Evolutionary conservation across 257 asterid genomes (phyloP).

Genomic region (Leptodermis oblonga): DNA sequence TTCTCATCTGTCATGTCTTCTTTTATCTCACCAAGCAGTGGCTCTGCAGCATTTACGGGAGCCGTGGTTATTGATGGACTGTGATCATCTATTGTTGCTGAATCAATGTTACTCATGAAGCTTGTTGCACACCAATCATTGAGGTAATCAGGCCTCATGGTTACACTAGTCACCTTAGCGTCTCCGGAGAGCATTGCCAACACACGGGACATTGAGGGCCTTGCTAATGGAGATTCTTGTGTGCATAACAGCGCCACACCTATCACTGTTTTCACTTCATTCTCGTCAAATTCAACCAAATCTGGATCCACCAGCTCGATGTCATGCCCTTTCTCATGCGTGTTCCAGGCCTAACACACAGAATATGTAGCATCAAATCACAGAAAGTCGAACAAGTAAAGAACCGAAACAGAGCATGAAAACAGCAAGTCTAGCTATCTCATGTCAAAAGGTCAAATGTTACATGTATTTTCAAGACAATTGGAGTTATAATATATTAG

Average conservation of each 20-base stretch:
- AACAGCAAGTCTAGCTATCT: neutral
- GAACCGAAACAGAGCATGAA: neutral
- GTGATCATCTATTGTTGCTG: slow-evolving; percentile 1
- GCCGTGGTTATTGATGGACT: neutral
- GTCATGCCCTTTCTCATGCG: slow-evolving; percentile 12
- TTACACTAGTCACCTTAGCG: slow-evolving; percentile 2
- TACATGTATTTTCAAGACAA: too few species aligned
- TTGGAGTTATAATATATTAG: too few species aligned
- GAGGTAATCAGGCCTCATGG: slow-evolving; percentile 21
- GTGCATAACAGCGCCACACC: slow-evolving; percentile 25
- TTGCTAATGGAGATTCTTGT: slow-evolving; percentile 19
- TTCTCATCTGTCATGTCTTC: slow-evolving; percentile 13
- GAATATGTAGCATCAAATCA: neutral
- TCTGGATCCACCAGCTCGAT: slow-evolving; percentile 12
- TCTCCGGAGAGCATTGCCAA: slow-evolving; percentile 27
- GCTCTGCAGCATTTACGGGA: neutral
- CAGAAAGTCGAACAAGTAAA: neutral
- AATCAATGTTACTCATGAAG: slow-evolving; percentile 6
- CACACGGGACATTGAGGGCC: slow-evolving; percentile 27
- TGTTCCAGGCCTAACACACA: slow-evolving; percentile 19
- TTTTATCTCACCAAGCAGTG: slow-evolving; percentile 2
- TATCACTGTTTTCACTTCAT: slow-evolving; percentile 19
- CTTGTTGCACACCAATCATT: slow-evolving; percentile 21
- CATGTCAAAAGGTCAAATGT: too few species aligned
- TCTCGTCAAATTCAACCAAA: slow-evolving; percentile 6